A percentile compares a stretch with the other conserved stretches of the same genome.
Evolutionary conservation across 2,329 filamentous ascomycete species (phyloP).

Genomic region (Ascochyta rabiei): DNA sequence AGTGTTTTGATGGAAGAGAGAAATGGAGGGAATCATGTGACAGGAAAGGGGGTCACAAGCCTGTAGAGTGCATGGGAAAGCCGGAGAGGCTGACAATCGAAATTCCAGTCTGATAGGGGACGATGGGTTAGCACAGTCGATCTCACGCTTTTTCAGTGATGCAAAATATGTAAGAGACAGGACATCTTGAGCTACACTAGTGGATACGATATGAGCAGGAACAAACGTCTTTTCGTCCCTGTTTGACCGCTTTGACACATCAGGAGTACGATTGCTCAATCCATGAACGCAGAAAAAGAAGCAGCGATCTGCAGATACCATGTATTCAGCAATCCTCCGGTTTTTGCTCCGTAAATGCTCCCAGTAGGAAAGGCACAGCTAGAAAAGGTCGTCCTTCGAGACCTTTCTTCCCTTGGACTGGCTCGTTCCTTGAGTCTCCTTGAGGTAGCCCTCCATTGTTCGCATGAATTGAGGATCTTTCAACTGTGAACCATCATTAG

Average conservation of each 20-base stretch:
- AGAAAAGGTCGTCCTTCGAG: neutral
- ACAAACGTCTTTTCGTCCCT: neutral
- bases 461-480: constrained; percentile 7
- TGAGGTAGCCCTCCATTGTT: constrained; percentile 13
- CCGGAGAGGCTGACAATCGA: constrained; percentile 39
- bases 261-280: neutral
- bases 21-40: constrained; percentile 41
- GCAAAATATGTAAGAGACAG: neutral
- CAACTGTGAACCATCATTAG: neutral
- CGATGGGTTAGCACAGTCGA: constrained; percentile 28
- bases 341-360: neutral
- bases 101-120: constrained; percentile 33
- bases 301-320: neutral
- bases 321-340: neutral
- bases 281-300: neutral
- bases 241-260: neutral
- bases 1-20: constrained; percentile 41
- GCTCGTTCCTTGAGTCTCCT: constrained; percentile 6
- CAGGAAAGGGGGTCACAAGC: constrained; percentile 39
- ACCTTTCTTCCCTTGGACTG: neutral
- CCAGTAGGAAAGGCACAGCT: neutral
- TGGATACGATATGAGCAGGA: neutral
- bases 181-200: neutral
- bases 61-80: constrained; percentile 42
- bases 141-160: neutral